Percentiles rank a stretch among this genome's conserved stretches.
Evolutionary conservation across 2,329 filamentous ascomycete genomes (phyloP).

Genomic region (Fusarium siculi): DNA sequence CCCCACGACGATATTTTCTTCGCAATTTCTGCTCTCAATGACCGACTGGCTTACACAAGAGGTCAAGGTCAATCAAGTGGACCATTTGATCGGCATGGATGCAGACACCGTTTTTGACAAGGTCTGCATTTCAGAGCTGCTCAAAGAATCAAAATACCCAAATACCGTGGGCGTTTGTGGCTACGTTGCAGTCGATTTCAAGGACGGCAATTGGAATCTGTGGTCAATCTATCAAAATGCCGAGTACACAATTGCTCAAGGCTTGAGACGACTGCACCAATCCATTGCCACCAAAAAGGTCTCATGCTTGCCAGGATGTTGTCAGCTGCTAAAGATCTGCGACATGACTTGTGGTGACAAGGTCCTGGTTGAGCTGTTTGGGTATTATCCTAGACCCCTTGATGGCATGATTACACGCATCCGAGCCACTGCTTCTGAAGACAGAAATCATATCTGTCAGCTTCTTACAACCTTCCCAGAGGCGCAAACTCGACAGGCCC

Average conservation of each 20-base stretch:
- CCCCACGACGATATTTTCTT: constrained; percentile 51
- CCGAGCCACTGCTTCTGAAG: constrained; percentile 41
- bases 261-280: constrained; percentile 39
- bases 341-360: constrained; percentile 40
- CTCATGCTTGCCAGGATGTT: constrained; percentile 39
- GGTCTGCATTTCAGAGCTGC: constrained; percentile 51
- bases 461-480: constrained; percentile 47
- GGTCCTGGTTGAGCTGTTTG: constrained; percentile 38
- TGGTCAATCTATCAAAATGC: constrained; percentile 43
- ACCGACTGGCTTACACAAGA: constrained; percentile 46
- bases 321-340: constrained; percentile 38
- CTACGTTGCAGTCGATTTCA: constrained; percentile 48
- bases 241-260: constrained; percentile 43
- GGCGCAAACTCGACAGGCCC: constrained; percentile 52
- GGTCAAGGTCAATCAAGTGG: constrained; percentile 46
- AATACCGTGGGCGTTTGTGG: constrained; percentile 56
- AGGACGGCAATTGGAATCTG: constrained; percentile 38
- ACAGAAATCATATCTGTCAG: constrained; percentile 41
- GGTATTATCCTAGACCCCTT: constrained; percentile 36
- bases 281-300: constrained; percentile 43
- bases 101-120: constrained; percentile 54
- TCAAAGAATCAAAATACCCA: constrained; percentile 49
- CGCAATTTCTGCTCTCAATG: constrained; percentile 49
- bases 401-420: constrained; percentile 42
- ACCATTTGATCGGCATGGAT: constrained; percentile 54